phyloP scores from a whole-genome alignment of 1,139 yeast genomes.

The Taphrina pruni region DNA sequence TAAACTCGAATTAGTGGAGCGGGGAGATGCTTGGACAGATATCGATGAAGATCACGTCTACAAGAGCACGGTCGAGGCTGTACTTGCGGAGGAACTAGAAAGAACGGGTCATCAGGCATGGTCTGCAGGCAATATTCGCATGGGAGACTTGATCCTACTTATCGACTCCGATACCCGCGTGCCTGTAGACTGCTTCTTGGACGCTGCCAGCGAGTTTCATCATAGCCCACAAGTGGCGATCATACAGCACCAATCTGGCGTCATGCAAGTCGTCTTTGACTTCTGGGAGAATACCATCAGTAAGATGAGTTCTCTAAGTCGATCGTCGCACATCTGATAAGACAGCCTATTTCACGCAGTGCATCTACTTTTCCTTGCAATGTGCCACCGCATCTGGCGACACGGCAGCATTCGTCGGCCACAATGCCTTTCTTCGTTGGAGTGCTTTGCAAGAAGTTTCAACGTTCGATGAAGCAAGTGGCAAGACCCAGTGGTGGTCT shows the following conservation, averaged over 20 bases:
- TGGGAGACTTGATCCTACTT: slow-evolving; percentile 45
- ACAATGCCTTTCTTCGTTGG: slow-evolving; percentile 45
- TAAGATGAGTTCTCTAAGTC: slow-evolving; percentile 16
- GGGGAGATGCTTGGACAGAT: slow-evolving; percentile 42
- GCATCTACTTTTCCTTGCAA: slow-evolving; percentile 44
- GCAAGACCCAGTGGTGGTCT: slow-evolving; percentile 45
- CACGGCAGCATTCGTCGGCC: slow-evolving; percentile 45
- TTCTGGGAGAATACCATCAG: slow-evolving; percentile 44
- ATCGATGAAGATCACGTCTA: slow-evolving; percentile 42
- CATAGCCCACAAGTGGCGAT: slow-evolving; percentile 45
- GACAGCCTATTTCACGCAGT: slow-evolving; percentile 44
- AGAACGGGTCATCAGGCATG: slow-evolving; percentile 40
- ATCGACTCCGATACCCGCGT: slow-evolving; percentile 45
- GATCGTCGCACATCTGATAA: slow-evolving; percentile 39
- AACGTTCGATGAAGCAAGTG: slow-evolving; percentile 40
- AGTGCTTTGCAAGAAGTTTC: slow-evolving; percentile 43
- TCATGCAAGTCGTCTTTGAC: slow-evolving; percentile 44
- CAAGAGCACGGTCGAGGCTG: slow-evolving; percentile 35
- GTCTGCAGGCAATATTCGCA: slow-evolving; percentile 44
- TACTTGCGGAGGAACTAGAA: slow-evolving; percentile 9
- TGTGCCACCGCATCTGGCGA: slow-evolving; percentile 45
- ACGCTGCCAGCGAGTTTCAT: slow-evolving; percentile 45
- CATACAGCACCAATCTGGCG: slow-evolving; percentile 44
- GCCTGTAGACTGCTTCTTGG: slow-evolving; percentile 45
- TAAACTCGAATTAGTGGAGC: slow-evolving; percentile 32